These are phyloP conservation scores for Sordariomycetes sp. DNA, from an alignment of 2,329 filamentous ascomycete genomes.

Conservation along the genomic window DNA sequence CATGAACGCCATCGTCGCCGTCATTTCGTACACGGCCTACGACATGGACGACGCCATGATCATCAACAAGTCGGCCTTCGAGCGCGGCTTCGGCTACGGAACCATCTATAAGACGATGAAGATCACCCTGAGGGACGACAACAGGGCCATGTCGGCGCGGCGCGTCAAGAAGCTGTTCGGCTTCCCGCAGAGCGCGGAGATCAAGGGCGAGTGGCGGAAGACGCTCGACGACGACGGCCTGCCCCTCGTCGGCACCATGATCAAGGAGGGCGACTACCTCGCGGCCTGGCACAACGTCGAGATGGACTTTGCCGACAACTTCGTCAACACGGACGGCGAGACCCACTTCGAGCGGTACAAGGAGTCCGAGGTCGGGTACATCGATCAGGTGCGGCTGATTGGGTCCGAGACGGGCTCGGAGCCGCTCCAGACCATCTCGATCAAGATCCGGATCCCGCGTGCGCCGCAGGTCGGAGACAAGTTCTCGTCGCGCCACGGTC, in stretches of 20 bases:
- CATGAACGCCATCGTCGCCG: slow-evolving; percentile 87
- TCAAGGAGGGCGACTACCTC: slow-evolving; percentile 71
- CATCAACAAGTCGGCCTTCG: slow-evolving; percentile 91
- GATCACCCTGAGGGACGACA: slow-evolving; percentile 71
- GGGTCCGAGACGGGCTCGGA: slow-evolving; percentile 74
- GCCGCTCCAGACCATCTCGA: slow-evolving; percentile 73
- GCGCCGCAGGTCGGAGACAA: slow-evolving; percentile 94
- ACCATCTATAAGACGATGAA: slow-evolving; percentile 98
- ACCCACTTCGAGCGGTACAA: slow-evolving; percentile 93
- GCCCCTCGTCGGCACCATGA: slow-evolving; percentile 63
- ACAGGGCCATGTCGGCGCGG: slow-evolving; percentile 49
- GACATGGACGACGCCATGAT: slow-evolving; percentile 99
- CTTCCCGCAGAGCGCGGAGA: slow-evolving; percentile 65
- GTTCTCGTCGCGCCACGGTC: slow-evolving; percentile 95
- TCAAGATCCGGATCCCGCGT: slow-evolving; percentile 87
- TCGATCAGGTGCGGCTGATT: slow-evolving; percentile 87
- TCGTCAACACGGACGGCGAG: slow-evolving; percentile 73
- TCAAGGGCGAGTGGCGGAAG: slow-evolving; percentile 56
- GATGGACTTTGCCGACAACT: slow-evolving; percentile 62
- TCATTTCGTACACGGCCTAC: slow-evolving; percentile 97
- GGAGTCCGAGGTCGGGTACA: slow-evolving; percentile 73
- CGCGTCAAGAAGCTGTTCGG: slow-evolving; percentile 76
- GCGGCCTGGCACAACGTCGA: slow-evolving; percentile 85
- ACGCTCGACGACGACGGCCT: slow-evolving; percentile 81
- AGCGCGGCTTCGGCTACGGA: slow-evolving; percentile 88